phyloP scores from a whole-genome alignment of 371 early-diverging fungal species.

The Mortierella sp. region DNA sequence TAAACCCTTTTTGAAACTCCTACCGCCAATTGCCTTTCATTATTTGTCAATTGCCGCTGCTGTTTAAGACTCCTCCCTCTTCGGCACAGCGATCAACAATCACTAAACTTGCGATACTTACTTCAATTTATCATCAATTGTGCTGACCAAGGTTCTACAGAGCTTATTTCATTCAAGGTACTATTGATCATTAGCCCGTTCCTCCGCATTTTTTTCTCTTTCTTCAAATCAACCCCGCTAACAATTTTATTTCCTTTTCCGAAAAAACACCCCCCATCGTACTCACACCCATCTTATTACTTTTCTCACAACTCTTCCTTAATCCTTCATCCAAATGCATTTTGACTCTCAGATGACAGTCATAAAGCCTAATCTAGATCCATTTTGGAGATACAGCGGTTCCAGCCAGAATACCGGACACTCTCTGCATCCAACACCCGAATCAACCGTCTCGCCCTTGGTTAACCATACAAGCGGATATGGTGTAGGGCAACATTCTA shows the following conservation, averaged over 20 bases:
- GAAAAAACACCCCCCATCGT: neutral
- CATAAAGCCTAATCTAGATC: constrained; percentile 4
- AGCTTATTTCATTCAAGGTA: neutral
- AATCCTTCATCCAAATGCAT: neutral
- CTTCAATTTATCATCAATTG: neutral
- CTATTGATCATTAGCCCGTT: neutral
- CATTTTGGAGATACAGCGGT: neutral
- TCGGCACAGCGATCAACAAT: no score
- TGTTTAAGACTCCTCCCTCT: neutral
- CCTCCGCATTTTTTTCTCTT: neutral
- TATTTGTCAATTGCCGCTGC: no score
- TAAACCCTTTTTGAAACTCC: neutral
- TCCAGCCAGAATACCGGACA: neutral
- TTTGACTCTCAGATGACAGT: constrained; percentile 7
- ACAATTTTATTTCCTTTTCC: neutral
- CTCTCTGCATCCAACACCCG: neutral
- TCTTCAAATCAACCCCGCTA: neutral
- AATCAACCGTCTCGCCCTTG: neutral
- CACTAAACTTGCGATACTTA: no score
- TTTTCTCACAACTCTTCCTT: constrained; percentile 4
- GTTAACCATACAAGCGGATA: neutral
- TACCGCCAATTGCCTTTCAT: no score
- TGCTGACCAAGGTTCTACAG: neutral
- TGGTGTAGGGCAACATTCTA: neutral
- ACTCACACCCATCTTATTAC: neutral